Conservation (phyloP, 805 yeast species). For the Maudiozyma bulderi region DNA sequence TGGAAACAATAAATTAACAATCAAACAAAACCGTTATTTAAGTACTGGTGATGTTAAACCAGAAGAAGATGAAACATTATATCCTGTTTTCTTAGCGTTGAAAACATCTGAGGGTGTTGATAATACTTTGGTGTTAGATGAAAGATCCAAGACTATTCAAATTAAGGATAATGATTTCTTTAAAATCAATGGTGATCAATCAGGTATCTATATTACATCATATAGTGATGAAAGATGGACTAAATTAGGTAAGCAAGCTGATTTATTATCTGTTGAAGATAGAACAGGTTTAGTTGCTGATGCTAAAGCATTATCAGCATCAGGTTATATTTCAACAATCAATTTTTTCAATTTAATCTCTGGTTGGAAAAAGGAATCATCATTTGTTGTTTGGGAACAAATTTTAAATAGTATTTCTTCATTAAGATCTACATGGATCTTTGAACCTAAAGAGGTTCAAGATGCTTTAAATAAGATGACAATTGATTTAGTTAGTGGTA, state of each 20-base stretch:
- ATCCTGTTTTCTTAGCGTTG: conserved; percentile 63
- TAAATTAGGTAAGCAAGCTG: conserved; percentile 50
- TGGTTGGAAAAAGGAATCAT: conserved; percentile 49
- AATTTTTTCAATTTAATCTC: conserved; percentile 51
- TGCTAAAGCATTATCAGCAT: conserved; percentile 58
- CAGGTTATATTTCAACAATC: conserved; percentile 58
- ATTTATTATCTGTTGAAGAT: conserved; percentile 61
- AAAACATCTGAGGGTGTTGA: conserved; percentile 52
- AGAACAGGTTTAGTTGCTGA: conserved; percentile 77
- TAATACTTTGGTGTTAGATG: conserved; percentile 45
- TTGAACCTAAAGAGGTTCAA: conserved; percentile 39
- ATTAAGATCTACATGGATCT: conserved; percentile 45
- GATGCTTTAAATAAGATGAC: conserved; percentile 44
- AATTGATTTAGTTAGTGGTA: conserved; percentile 45
- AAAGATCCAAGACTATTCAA: conserved; percentile 38
- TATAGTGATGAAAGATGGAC: conserved; percentile 62
- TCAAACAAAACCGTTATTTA: conserved; percentile 66
- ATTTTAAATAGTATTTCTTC: conserved; percentile 41
- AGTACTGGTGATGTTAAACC: conserved; percentile 69
- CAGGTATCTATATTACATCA: conserved; percentile 68
- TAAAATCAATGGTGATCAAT: conserved; percentile 64
- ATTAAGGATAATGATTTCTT: conserved; percentile 41
- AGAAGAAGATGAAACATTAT: conserved; percentile 60
- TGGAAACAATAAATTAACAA: conserved; percentile 36
- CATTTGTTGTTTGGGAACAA: conserved; percentile 61